phyloP scores from a whole-genome alignment of 441 rosid genomes.

The Mallotus japonicus region DNA sequence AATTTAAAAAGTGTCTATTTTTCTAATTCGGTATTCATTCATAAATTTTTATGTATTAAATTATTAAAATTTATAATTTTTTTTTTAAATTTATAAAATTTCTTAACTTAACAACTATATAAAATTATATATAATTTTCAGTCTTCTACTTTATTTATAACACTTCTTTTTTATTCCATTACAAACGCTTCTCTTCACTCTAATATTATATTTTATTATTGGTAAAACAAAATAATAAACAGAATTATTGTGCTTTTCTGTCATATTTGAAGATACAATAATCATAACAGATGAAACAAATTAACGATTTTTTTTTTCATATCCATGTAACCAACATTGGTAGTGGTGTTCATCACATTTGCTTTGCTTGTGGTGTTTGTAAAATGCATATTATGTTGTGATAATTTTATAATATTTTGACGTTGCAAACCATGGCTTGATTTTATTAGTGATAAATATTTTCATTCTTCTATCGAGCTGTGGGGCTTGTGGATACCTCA shows the following conservation, averaged over 20 bases:
- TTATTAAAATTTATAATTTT: too few relatives aligned
- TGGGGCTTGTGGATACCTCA: constrained; percentile 63
- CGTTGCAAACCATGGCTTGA: neutral
- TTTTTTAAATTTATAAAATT: too few relatives aligned
- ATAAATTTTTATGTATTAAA: too few relatives aligned
- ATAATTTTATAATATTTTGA: neutral
- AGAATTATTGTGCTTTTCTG: neutral
- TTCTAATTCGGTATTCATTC: too few relatives aligned
- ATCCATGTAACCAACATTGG: neutral
- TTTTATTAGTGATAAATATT: constrained; percentile 6
- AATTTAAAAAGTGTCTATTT: too few relatives aligned
- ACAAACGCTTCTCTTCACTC: too few relatives aligned
- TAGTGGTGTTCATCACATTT: neutral
- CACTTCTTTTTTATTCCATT: too few relatives aligned
- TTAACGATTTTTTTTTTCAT: neutral
- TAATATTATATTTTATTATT: too few relatives aligned
- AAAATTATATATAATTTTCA: too few relatives aligned
- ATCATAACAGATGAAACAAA: neutral
- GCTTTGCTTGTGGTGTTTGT: neutral
- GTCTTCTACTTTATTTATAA: too few relatives aligned
- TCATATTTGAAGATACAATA: neutral
- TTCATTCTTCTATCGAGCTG: constrained; percentile 41
- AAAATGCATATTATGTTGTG: neutral
- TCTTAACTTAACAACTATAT: too few relatives aligned
- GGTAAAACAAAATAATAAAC: too few relatives aligned